Base-by-base conservation (phyloP, 768 basidiomycete genomes). In the Mycena kentingensis region DNA sequence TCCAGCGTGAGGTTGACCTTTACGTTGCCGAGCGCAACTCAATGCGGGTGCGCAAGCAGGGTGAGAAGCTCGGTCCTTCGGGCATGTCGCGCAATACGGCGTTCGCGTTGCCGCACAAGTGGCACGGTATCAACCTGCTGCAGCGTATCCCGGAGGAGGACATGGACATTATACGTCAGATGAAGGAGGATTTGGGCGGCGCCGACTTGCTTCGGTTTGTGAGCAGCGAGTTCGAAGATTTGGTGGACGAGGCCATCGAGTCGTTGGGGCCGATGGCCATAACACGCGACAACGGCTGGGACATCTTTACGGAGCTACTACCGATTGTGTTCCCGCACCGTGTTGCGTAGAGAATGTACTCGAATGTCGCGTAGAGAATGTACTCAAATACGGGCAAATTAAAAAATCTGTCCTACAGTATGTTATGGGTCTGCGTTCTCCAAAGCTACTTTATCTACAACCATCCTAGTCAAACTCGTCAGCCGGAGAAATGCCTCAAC, bases 71-170 rank as follows among this genome's bases (percentile, higher is more conserved):
- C 0, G 67, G 70, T 2, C 73, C 73, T 0, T 75, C 70, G 1
- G 71, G 69, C 0, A 63, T 64, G 52, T 72, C 71, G 11, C 65
- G 64, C 5, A 69, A 76, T 56, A 60, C 62, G 3, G 68, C 67
- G 0, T 72, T 68, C 49, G 35, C 19, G 3, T 27, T 70, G 12
- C 60, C 26, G 11, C 37, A 65, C 2, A 38, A 39, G 0, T 73
- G 63, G 63, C 67, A 67, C 3, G 65, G 65, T 0, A 19, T 44
- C 4, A 63, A 73, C 47, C 69, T 61, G 34, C 61, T 77, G 2
- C 51, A 60, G 10, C 52, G 52, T 0, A 57, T 69, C 6, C 62
- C 67, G 47, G 21, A 61, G 3, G 43, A 38, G 6, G 43, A 43
- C 35, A n/a, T 28, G 7, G 47, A 38, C 2, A 16, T 55, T 21